Percentiles rank a stretch among this genome's conserved stretches.
phyloP scores from a whole-genome alignment of 257 asterid genomes.

The Cruciata laevipes region DNA sequence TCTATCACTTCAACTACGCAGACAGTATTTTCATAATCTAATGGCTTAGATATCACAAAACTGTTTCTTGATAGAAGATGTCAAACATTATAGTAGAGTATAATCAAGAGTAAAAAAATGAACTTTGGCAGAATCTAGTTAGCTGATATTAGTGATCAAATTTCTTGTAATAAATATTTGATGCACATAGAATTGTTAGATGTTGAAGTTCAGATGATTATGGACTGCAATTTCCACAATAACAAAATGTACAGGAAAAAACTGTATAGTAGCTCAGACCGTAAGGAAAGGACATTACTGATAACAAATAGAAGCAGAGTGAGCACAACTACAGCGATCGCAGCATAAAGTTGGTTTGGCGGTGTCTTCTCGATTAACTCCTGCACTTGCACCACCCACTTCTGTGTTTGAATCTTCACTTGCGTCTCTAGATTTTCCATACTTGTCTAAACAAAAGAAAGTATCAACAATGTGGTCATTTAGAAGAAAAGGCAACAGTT shows the following conservation, averaged over 20 bases:
- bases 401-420: not conserved
- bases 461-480: not conserved
- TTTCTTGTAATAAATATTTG: not conserved
- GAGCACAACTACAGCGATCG: constrained; percentile 10
- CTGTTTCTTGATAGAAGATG: not conserved
- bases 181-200: not conserved
- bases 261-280: not conserved
- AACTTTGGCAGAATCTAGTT: not conserved
- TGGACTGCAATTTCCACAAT: not conserved
- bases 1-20: not conserved
- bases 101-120: not conserved
- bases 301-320: constrained; percentile 9
- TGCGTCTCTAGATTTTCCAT: constrained; percentile 6
- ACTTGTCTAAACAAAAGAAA: not conserved
- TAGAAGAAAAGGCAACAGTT: not conserved
- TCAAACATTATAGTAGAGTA: not conserved
- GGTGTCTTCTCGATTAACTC: constrained; percentile 7
- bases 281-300: not conserved
- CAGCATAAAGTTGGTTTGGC: constrained; percentile 12
- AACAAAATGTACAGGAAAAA: not conserved
- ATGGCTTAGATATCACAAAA: not conserved
- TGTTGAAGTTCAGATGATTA: not conserved
- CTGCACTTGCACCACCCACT: constrained; percentile 7
- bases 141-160: not conserved
- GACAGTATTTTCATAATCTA: not conserved